Evolutionary conservation across 805 yeast genomes (phyloP), one percentile per base, ranked within the genome.

Genomic region (Grigorovia yakushimaensis): DNA sequence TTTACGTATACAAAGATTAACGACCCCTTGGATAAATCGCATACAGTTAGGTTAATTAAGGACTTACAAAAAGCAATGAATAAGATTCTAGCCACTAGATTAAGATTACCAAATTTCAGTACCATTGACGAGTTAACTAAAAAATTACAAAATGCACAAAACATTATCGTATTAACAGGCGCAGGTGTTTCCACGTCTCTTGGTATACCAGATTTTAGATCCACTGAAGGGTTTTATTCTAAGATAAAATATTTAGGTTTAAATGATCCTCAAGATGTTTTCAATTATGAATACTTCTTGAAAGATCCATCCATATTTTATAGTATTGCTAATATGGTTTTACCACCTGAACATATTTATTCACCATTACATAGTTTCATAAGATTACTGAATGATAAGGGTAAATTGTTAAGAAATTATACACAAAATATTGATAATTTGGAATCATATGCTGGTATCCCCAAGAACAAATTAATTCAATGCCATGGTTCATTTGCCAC

Each of bases 401-500:
- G 82, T 5, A 87, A 84, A 64, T 71, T 88, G 43, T 66, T 88
- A 49, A 74, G 95, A 54, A 87, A 88, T 62, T 88, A 88, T 65
- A 87, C 96, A 1, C 96, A 88, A 61, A 88, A 88, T 60, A 88
- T 88, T 45, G 96, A 88, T 65, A 87, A 88, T 60, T 64, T 88
- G 51, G 96, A 88, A 66, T 75, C 77, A 22, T 76, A 78, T 54
- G 95, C 85, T 0, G 95, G 96, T 3, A 73, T 88, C 5, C 63
- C 71, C 7, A 64, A 71, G 1, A 84, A 81, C 3, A 81, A 78
- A 57, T 61, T 84, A 52, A 84, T 88, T 23, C 96, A 88, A 63
- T 88, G 96, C 59, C 96, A 88, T 64, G 96, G 96, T 1, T 85
- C 95, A 2, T 88, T 88, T 66, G 95, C 94, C 0, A 76, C 78